These are phyloP conservation scores for Orbilia brochopaga DNA, from an alignment of 2,329 filamentous ascomycete species.

Conservation along the genomic window DNA sequence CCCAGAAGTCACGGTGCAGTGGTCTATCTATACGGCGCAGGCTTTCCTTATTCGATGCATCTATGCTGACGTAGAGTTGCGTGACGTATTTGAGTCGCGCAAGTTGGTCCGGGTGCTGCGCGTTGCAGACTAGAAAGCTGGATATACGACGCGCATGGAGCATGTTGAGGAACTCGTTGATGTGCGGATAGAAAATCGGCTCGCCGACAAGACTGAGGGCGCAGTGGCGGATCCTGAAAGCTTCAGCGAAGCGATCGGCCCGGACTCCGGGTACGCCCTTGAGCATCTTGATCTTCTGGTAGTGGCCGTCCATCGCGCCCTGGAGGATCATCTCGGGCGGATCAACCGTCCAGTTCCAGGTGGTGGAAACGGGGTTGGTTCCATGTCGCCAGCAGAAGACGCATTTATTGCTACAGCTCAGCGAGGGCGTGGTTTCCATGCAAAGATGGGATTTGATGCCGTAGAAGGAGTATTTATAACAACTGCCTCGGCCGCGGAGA, in stretches of 20 bases:
- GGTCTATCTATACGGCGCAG: conserved; percentile 88
- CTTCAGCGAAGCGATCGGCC: conserved; percentile 88
- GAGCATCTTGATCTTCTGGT: conserved; percentile 97
- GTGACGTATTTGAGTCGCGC: conserved; percentile 82
- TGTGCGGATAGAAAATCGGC: conserved; percentile 98
- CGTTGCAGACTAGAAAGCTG: conserved; percentile 95
- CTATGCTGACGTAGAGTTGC: conserved; percentile 94
- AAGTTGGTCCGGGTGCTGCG: conserved; percentile 91
- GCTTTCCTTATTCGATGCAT: conserved; percentile 87
- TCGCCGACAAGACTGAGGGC: conserved; percentile 91
- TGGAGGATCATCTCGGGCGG: conserved; percentile 86
- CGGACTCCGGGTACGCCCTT: conserved; percentile 90
- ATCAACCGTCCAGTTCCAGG: conserved; percentile 95
- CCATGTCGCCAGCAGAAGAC: conserved; percentile 99
- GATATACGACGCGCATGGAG: conserved; percentile 86
- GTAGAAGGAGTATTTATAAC: conserved; percentile 98
- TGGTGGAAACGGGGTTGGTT: conserved; percentile 94
- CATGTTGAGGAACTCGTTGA: conserved; percentile 86
- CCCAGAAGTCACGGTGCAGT: conserved; percentile 95
- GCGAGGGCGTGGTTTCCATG: conserved; percentile 95
- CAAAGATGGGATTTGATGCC: conserved; percentile 95
- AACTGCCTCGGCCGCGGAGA: conserved; percentile 87
- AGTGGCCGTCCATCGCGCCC: conserved; percentile 88
- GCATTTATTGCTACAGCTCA: conserved; percentile 97
- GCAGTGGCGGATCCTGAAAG: conserved; percentile 90